These are phyloP conservation scores for Brasenia schreberi DNA, from an alignment of 164 flowering plant genomes.

Conservation along the genomic window DNA sequence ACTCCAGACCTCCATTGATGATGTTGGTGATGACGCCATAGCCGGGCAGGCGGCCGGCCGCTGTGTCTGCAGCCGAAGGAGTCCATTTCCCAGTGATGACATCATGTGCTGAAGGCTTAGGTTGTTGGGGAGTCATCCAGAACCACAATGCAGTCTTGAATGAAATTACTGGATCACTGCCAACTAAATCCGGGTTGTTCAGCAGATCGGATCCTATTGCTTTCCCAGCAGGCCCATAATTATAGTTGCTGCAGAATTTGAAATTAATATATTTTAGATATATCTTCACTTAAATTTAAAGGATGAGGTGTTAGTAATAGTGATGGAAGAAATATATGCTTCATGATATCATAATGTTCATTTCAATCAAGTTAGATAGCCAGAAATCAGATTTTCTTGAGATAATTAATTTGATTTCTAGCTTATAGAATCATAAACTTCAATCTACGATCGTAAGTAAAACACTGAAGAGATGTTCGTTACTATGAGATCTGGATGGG, in stretches of 20 bases:
- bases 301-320: too few species aligned
- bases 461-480: too few species aligned
- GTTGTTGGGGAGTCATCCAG: conserved; percentile 17
- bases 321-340: too few species aligned
- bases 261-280: too few species aligned
- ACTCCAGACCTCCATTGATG: conserved; percentile 9
- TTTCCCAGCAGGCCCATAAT: conserved; percentile 5
- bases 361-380: too few species aligned
- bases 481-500: too few species aligned
- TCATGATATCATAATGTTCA: too few species aligned
- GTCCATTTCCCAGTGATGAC: conserved; percentile 14
- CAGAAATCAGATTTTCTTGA: too few species aligned
- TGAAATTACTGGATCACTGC: conserved; percentile 11
- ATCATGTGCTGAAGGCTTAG: conserved; percentile 15
- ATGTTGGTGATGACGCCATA: conserved; percentile 5
- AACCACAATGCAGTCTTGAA: conserved; percentile 18
- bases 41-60: conserved; percentile 11
- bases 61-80: conserved; percentile 5
- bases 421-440: too few species aligned
- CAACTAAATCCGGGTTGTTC: conserved; percentile 12
- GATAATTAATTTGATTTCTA: too few species aligned
- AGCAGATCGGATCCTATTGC: conserved; percentile 8
- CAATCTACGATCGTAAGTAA: too few species aligned
- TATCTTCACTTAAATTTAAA: too few species aligned
- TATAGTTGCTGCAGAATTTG: conserved; percentile 7